Conservation (phyloP, 2,329 filamentous ascomycete species). For the Canariomyces notabilis region DNA sequence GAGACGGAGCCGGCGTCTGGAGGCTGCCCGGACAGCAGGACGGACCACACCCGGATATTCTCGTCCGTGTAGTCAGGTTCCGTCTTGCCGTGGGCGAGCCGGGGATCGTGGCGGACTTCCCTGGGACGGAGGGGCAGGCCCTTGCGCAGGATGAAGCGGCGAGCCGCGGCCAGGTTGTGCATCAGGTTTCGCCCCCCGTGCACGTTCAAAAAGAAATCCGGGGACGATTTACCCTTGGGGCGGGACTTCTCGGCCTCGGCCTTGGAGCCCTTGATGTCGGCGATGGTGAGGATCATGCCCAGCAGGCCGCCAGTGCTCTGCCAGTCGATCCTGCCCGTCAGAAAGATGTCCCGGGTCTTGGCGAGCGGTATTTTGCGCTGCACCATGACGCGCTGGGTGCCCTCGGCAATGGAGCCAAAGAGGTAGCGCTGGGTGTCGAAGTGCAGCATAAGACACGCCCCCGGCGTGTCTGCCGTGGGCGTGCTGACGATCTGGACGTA, state of each 20-base stretch:
- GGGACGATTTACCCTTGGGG: slow-evolving; percentile 33
- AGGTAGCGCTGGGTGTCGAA: slow-evolving; percentile 80
- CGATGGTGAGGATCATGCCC: slow-evolving; percentile 78
- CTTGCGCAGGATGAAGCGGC: slow-evolving; percentile 81
- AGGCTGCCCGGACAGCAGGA: slow-evolving; percentile 42
- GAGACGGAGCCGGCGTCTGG: slow-evolving; percentile 2
- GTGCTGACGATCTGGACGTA: slow-evolving; percentile 71
- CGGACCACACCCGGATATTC: slow-evolving; percentile 78
- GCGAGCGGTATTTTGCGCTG: slow-evolving; percentile 62
- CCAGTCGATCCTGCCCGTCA: slow-evolving; percentile 76
- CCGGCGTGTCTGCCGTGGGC: slow-evolving; percentile 83
- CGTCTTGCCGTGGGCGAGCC: slow-evolving; percentile 42
- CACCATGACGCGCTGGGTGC: slow-evolving; percentile 70
- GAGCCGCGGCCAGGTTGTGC: slow-evolving; percentile 74
- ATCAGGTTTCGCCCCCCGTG: slow-evolving; percentile 77
- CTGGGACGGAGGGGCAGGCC: slow-evolving; percentile 67
- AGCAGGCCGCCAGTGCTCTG: slow-evolving; percentile 72
- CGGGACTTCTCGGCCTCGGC: slow-evolving; percentile 41
- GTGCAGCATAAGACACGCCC: slow-evolving; percentile 70
- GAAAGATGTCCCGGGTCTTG: slow-evolving; percentile 71
- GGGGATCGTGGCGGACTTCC: slow-evolving; percentile 55
- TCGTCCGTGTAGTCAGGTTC: slow-evolving; percentile 69
- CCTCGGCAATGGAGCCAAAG: slow-evolving; percentile 78
- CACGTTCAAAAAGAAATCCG: slow-evolving; percentile 34
- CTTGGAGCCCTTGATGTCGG: slow-evolving; percentile 56